Base-by-base conservation (phyloP, 179 eudicot genomes). In the Silene noctiflora region DNA sequence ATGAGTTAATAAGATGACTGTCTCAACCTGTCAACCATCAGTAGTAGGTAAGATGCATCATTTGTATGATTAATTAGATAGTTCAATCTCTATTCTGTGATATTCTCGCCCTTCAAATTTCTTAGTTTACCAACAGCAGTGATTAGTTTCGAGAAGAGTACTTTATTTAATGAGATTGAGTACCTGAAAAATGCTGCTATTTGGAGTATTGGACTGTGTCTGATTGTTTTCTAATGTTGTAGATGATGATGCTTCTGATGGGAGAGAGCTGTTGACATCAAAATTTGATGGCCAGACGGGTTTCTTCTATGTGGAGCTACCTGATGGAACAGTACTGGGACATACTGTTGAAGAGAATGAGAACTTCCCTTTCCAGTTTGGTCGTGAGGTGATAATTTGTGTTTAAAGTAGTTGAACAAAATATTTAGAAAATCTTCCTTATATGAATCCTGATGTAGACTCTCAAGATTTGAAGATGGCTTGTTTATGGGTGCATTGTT, bases 291-390 rank as follows among this genome's bases (percentile, higher is more conserved):
- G 87, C 72, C 80, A 81, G 67, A 85, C 77, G 77, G 91, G 97
- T 79, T 84, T 91, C 79, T 95, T 95, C 83, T 95, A 93, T 61
- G 99, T 85, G 78, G 96, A 95, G 81, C 87, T 95, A 69, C 97
- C 95, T 73, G 98, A 89, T 69, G 96, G 90, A 62, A 88, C 85
- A 19, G 84, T 91, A 74, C 62, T 95, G 71, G 88, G 82, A 60
- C 98, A 91, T 83, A 51, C 84, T 74, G 83, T 95, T 19, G 92
- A 87, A 71, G 98, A 89, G 80, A 86, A 88, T 79, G 92, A 91
- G 77, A 86, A 86, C 77, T 93, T 95, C 63, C 94, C 98, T 46
- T 86, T 75, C 79, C 99, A 95, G 78, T 95, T 95, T 79, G 99
- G 98, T 27, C 96, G 99, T 62, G 99, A 93, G 97, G 99, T 93